Evolutionary conservation across 352 stramenopile genomes (phyloP).

Genomic region (Phytophthora pisi): DNA sequence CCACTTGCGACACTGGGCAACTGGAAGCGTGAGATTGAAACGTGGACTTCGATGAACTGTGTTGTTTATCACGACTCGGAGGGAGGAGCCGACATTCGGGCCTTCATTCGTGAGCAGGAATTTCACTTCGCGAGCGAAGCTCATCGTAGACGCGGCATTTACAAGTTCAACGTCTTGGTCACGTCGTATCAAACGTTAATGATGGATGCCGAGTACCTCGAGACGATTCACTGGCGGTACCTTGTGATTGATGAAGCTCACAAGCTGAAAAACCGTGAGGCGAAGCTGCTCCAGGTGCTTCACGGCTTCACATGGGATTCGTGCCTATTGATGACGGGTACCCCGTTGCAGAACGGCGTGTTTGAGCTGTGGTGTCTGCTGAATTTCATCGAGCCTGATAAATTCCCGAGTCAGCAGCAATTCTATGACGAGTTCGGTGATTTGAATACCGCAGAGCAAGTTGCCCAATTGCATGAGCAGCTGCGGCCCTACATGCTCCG

Average conservation of each 20-base stretch:
- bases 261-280: constrained; percentile 98
- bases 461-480: constrained; percentile 95
- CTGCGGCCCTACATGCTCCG: constrained; percentile 99
- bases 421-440: constrained; percentile 98
- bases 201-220: constrained; percentile 92
- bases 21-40: constrained; percentile 99
- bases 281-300: constrained; percentile 93
- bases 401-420: constrained; percentile 94
- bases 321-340: constrained; percentile 97
- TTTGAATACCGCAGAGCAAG: constrained; percentile 95
- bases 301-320: constrained; percentile 85
- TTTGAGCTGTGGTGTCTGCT: constrained; percentile 99
- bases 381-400: constrained; percentile 97
- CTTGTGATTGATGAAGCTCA: constrained; percentile 99
- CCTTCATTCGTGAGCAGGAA: constrained; percentile 96
- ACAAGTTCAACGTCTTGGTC: constrained; percentile 97
- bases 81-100: constrained; percentile 88
- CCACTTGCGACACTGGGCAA: constrained; percentile 98
- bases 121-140: constrained; percentile 94
- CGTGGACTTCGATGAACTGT: constrained; percentile 99
- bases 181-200: constrained; percentile 98
- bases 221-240: constrained; percentile 95
- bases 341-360: constrained; percentile 99
- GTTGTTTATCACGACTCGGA: constrained; percentile 99
- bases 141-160: constrained; percentile 78